Evolutionary conservation across 192 early-diverging fungal species (phyloP), one percentile per base, ranked within the genome.

Genomic region (Entophlyctis helioformis): DNA sequence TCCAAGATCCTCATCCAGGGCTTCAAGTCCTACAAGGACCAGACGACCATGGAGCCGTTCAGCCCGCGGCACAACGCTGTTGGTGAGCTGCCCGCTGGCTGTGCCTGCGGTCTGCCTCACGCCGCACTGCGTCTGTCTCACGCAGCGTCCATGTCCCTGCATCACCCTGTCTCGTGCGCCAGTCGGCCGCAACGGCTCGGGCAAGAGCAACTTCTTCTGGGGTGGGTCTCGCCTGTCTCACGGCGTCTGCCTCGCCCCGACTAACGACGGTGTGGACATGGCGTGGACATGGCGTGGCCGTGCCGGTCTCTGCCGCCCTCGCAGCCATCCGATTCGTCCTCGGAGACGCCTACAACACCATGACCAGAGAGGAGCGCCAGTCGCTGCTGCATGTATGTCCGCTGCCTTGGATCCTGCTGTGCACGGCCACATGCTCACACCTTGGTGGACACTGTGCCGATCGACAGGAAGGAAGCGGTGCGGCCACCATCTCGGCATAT

Each of bases 11-110:
- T 83, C 29, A 98, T 98, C 48, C 89, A 93, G 57, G 96, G 96
- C 38, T 98, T 98, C 80, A 98, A 98, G 68, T 94, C 90, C 57
- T 98, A 98, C 69, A 93, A 92, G 61, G 88, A 98, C 50, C 91
- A 96, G 61, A 94, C 85, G 13, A 73, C 78, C 16, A 86, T 89
- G 37, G 89, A 96, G 32, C 88, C 88, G 3, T 91, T 98, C 57
- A 89, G 86, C 53, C 80, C 80, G 2, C 69, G 81, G 25, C 92
- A 93, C 63, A 98, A 98, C 67, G 96, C 96, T 40, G 82, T 98
- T 59, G 91, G 89, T 86, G 67, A 57, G 59, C 19, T 13, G 25
- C 8, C 5, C n/a, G n/a, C n/a, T n/a, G n/a, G n/a, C n/a, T n/a
- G n/a, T n/a, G n/a, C n/a, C n/a, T n/a, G n/a, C n/a, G n/a, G n/a